phyloP scores from a whole-genome alignment of 345 rosid species.

The Heritiera littoralis region DNA sequence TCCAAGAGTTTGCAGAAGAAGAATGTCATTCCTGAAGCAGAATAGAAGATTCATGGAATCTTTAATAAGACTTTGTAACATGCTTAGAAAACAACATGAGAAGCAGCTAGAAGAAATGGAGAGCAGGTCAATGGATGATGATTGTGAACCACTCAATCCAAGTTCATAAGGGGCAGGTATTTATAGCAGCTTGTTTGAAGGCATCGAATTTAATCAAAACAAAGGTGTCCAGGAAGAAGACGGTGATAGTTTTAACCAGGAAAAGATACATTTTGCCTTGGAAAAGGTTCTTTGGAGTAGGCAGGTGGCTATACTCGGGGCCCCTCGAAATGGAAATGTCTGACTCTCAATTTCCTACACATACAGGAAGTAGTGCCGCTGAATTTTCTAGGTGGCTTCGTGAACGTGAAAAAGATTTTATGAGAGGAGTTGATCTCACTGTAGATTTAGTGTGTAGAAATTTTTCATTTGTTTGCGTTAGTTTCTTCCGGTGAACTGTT shows the following conservation, averaged over 20 bases:
- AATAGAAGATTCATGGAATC: slow-evolving; percentile 58
- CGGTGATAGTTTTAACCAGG: slow-evolving; percentile 73
- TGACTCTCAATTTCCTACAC: slow-evolving; percentile 41
- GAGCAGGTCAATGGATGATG: slow-evolving; percentile 26
- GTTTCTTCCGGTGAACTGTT: slow-evolving; percentile 72
- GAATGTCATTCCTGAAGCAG: slow-evolving; percentile 56
- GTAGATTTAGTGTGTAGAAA: slow-evolving; percentile 81
- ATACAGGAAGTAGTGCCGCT: slow-evolving; percentile 76
- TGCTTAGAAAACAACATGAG: slow-evolving; percentile 64
- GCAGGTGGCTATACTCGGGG: slow-evolving; percentile 55
- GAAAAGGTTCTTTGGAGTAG: slow-evolving; percentile 61
- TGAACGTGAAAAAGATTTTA: slow-evolving; percentile 54
- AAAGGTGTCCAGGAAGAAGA: slow-evolving; percentile 43
- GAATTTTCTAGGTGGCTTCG: slow-evolving; percentile 64
- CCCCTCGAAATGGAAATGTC: slow-evolving; percentile 43
- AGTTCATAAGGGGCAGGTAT: slow-evolving; percentile 26
- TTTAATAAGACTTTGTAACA: slow-evolving; percentile 64
- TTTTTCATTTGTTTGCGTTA: slow-evolving; percentile 64
- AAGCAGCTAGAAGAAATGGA: slow-evolving; percentile 52
- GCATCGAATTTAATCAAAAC: slow-evolving; percentile 32
- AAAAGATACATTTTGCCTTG: slow-evolving; percentile 49
- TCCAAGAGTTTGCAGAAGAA: slow-evolving; percentile 54
- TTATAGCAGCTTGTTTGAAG: slow-evolving; percentile 21
- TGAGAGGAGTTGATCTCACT: slow-evolving; percentile 48
- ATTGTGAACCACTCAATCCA: slow-evolving; percentile 32